Conservation (phyloP, 495 filamentous ascomycete genomes). For the Trichoderma virens region DNA sequence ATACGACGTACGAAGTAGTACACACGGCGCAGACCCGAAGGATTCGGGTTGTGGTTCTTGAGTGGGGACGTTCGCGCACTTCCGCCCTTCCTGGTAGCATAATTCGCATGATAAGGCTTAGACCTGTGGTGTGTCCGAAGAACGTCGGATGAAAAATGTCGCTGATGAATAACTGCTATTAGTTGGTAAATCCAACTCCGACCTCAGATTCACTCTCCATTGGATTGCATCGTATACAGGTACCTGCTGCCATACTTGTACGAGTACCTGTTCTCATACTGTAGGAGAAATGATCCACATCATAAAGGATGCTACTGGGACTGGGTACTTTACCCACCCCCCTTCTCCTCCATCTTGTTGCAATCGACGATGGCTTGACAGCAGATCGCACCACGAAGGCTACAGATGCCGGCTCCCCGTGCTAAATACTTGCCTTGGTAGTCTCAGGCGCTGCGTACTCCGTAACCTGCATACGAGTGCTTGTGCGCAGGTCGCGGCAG, state of each 20-base stretch:
- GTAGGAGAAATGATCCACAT: not conserved
- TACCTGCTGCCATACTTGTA: too few relatives aligned
- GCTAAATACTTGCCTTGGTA: not conserved
- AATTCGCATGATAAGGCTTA: conserved; percentile 1
- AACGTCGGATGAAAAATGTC: not conserved
- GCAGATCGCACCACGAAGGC: not conserved
- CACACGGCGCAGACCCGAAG: not conserved
- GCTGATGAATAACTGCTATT: not conserved
- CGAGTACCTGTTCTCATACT: too few relatives aligned
- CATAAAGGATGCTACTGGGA: not conserved
- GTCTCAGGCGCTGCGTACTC: too few relatives aligned
- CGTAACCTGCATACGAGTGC: too few relatives aligned
- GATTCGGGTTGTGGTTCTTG: not conserved
- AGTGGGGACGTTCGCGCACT: not conserved
- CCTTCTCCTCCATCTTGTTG: not conserved
- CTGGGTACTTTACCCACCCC: not conserved
- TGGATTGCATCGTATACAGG: not conserved
- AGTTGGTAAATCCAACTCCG: not conserved
- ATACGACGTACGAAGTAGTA: not conserved
- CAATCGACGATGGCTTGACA: not conserved
- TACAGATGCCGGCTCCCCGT: not conserved
- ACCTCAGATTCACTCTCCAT: not conserved
- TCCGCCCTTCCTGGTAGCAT: not conserved
- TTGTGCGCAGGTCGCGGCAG: too few relatives aligned
- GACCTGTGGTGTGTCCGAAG: not conserved